These are phyloP conservation scores for Phytophthora hibernalis DNA, from an alignment of 352 stramenopile genomes.

Conservation along the genomic window DNA sequence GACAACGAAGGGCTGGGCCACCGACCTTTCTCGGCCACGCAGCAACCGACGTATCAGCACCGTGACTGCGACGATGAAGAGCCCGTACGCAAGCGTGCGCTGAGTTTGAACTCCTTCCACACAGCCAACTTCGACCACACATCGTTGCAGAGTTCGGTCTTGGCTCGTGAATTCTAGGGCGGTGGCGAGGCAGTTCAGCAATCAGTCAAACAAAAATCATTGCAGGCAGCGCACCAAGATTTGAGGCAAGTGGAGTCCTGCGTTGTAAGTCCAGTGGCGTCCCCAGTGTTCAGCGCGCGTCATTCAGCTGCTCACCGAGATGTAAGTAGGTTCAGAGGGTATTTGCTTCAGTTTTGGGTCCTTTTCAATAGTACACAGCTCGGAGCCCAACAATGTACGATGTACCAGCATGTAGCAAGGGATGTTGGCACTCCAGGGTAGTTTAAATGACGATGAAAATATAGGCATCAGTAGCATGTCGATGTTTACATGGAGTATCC, in stretches of 20 bases:
- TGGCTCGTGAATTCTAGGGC: constrained; percentile 55
- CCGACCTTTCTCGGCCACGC: constrained; percentile 58
- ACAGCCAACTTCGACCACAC: constrained; percentile 86
- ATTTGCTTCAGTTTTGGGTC: constrained; percentile 13
- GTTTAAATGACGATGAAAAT: constrained; percentile 21
- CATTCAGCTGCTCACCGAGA: constrained; percentile 14
- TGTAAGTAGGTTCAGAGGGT: constrained; percentile 21
- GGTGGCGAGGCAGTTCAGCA: not conserved
- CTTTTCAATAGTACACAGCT: constrained; percentile 4
- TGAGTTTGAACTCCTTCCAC: constrained; percentile 83
- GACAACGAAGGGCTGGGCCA: constrained; percentile 41
- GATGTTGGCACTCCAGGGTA: constrained; percentile 15
- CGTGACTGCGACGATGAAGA: constrained; percentile 39
- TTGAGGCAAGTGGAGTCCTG: constrained; percentile 8
- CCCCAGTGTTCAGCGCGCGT: constrained; percentile 21
- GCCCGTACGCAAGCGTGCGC: constrained; percentile 47
- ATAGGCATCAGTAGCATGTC: constrained; percentile 11
- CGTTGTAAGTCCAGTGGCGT: constrained; percentile 23
- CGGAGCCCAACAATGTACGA: constrained; percentile 11
- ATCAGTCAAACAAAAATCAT: constrained; percentile 11
- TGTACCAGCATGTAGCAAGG: constrained; percentile 20
- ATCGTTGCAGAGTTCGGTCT: constrained; percentile 49
- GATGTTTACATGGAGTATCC: no score
- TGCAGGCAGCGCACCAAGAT: constrained; percentile 1
- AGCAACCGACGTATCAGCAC: constrained; percentile 39